Conservation (phyloP, 495 filamentous ascomycete genomes). For the Podospora fimiseda region DNA sequence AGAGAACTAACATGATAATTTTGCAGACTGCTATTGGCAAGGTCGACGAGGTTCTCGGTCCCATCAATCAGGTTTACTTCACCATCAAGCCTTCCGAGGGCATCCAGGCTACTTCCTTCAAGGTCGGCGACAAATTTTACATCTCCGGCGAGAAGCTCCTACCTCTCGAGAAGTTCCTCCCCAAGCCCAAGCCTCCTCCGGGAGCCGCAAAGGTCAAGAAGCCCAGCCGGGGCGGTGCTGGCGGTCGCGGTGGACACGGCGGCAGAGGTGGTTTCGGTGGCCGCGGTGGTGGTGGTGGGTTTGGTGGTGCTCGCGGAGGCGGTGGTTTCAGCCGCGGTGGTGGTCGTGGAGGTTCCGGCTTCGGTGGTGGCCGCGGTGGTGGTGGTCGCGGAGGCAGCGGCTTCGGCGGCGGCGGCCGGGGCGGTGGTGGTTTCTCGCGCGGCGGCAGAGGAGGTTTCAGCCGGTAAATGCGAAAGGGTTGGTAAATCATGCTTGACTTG, state of each 20-base stretch:
- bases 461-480: slow-evolving; percentile 3
- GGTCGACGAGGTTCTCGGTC: slow-evolving; percentile 91
- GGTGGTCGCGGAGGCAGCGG: slow-evolving; percentile 22
- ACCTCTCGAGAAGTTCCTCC: slow-evolving; percentile 90
- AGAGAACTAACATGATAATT: too few relatives aligned
- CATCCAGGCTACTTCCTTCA: slow-evolving; percentile 91
- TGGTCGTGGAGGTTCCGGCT: slow-evolving; percentile 21
- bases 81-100: slow-evolving; percentile 93
- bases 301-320: slow-evolving; percentile 21
- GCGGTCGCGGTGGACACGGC: slow-evolving; percentile 40
- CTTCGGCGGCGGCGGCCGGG: slow-evolving; percentile 10
- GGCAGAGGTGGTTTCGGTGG: slow-evolving; percentile 35
- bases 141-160: slow-evolving; percentile 92
- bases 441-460: slow-evolving; percentile 15
- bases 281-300: slow-evolving; percentile 20
- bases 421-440: slow-evolving; percentile 17
- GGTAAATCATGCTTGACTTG: neutral
- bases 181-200: slow-evolving; percentile 82
- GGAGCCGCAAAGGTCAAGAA: slow-evolving; percentile 53
- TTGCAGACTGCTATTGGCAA: slow-evolving; percentile 76
- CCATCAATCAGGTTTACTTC: slow-evolving; percentile 96
- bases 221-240: slow-evolving; percentile 43
- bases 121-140: slow-evolving; percentile 92
- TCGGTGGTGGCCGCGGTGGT: slow-evolving; percentile 19
- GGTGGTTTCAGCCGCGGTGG: slow-evolving; percentile 21